These are phyloP conservation scores for Hymenoscyphus infarciens DNA, from an alignment of 2,329 filamentous ascomycete species.

Conservation along the genomic window DNA sequence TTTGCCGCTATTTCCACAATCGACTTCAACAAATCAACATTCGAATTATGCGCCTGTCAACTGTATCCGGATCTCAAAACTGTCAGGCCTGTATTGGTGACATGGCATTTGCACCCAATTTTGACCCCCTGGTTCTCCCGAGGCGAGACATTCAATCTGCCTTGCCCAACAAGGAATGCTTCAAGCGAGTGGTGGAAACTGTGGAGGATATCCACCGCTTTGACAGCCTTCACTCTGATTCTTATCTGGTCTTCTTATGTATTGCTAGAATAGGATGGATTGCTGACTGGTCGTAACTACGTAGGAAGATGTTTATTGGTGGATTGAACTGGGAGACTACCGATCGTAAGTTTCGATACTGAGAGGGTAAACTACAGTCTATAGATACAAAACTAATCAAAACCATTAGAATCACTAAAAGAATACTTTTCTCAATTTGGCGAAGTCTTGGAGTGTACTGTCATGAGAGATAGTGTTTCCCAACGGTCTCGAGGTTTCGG, in stretches of 20 bases:
- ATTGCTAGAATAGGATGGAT: constrained; percentile 16
- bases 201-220: neutral
- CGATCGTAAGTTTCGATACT: constrained; percentile 65
- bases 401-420: constrained; percentile 75
- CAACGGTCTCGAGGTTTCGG: constrained; percentile 94
- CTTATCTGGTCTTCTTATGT: constrained; percentile 10
- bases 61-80: neutral
- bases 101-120: neutral
- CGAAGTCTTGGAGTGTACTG: constrained; percentile 94
- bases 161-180: constrained; percentile 1
- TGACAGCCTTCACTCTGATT: neutral
- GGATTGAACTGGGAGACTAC: constrained; percentile 99
- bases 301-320: constrained; percentile 99
- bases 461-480: constrained; percentile 96
- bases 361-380: neutral
- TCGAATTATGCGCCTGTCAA: neutral
- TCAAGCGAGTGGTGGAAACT: neutral
- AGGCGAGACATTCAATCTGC: constrained; percentile 9
- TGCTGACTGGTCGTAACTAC: constrained; percentile 32
- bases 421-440: constrained; percentile 98
- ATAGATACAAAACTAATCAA: neutral
- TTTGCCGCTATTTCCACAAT: neutral
- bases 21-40: neutral
- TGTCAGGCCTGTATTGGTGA: neutral
- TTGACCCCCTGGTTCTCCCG: neutral